Conservation (phyloP, 768 basidiomycete species). For the Melanogaster broomeanus region DNA sequence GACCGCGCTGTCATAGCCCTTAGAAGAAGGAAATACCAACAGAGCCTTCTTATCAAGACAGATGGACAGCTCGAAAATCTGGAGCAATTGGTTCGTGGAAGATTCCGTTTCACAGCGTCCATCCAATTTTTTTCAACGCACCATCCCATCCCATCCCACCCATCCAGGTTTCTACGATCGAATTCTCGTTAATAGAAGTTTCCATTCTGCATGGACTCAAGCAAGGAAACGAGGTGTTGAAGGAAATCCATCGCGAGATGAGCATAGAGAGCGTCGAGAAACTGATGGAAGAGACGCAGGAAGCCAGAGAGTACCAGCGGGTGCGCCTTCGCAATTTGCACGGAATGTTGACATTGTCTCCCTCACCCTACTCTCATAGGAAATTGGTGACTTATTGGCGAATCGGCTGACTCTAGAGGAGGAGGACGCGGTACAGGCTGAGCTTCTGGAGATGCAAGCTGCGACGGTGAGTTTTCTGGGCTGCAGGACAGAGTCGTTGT, state of each 20-base stretch:
- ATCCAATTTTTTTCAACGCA: neutral
- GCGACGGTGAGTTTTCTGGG: constrained; percentile 50
- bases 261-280: constrained; percentile 91
- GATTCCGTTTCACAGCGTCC: neutral
- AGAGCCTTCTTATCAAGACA: constrained; percentile 82
- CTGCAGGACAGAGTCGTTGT: neutral
- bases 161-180: constrained; percentile 87
- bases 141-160: neutral
- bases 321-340: constrained; percentile 45
- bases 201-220: constrained; percentile 91
- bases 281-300: constrained; percentile 88
- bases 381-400: constrained; percentile 86
- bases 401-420: constrained; percentile 85
- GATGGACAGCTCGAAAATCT: constrained; percentile 87
- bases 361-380: constrained; percentile 49
- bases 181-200: constrained; percentile 92
- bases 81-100: constrained; percentile 74
- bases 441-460: constrained; percentile 69
- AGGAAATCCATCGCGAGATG: constrained; percentile 94
- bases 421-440: constrained; percentile 89
- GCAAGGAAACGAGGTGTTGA: constrained; percentile 91
- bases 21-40: constrained; percentile 92
- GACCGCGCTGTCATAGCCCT: constrained; percentile 86
- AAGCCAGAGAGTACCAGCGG: constrained; percentile 89
- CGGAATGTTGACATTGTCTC: neutral